Evolutionary conservation across 2,329 filamentous ascomycete species (phyloP), one percentile per base, ranked within the genome.

Genomic region (Magnaporthiopsis poae): DNA sequence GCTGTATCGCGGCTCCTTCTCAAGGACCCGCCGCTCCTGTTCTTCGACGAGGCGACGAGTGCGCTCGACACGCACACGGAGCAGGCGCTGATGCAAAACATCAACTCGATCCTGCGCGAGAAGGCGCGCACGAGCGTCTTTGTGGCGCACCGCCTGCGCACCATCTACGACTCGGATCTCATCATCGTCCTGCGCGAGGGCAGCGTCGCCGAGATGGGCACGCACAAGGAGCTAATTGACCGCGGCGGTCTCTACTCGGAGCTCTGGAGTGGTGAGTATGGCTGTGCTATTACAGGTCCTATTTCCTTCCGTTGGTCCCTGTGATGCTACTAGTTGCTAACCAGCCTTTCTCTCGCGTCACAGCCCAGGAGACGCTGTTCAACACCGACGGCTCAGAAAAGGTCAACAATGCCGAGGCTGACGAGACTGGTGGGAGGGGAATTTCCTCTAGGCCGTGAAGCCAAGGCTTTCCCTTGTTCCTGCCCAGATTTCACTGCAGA

Each of bases 91-190:
- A 87, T 98, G 80, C 84, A 88, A 69, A 96, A 96, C 74, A 97
- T 98, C 76, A 96, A 96, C 78, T 89, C 89, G 71, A 95, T 97
- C 66, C 81, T 98, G 65, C 90, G 89, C 71, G 93, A 96, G 72
- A 96, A 96, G 80, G 82, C 82, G 3, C 86, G 93, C 67, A 98
- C 95, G 0, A 97, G 92, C 71, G 91, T 99, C 0, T 98, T 98
- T 74, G 90, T 99, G 5, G 95, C 95, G 8, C 95, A 98, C 77
- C 86, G 95, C 25, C 79, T 99, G 68, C 86, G 94, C 65, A 98
- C 95, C 0, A 97, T 99, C 70, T 96, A 91, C 73, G 95, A 98
- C 73, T 91, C 91, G 59, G 90, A 98, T 77, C 80, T 93, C 72
- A 98, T 98, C 71, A 93, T 98, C 72, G 95, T 98, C 56, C 80